Base-by-base conservation (phyloP, 2,329 filamentous ascomycete species). In the Fusarium fujikuroi region DNA sequence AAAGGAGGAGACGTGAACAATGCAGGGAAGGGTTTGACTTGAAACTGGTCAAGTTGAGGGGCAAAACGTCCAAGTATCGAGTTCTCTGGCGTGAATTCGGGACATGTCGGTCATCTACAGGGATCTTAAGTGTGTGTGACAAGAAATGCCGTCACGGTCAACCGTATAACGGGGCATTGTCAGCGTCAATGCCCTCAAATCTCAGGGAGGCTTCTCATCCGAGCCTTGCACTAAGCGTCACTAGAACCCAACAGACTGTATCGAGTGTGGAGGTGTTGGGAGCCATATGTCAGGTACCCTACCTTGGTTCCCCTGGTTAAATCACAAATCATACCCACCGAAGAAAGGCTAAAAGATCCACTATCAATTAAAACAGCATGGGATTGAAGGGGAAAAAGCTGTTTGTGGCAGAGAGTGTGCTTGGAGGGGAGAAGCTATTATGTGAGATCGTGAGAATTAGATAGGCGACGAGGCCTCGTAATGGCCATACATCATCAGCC, bases 71-170 rank as follows among this genome's bases (percentile, higher is more conserved):
- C 50, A 58, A 50, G 53, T 65, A 57, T 66, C 47, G 49, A 60
- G 39, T 68, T 70, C 39, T 53, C 52, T 75, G 67, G 66, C 72
- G 76, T 78, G 76, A 78, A 78, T 68, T 74, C 74, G 73, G 76
- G 72, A 69, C 72, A 69, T 76, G 67, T 76, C 69, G 76, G 76
- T 64, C 66, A 63, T 69, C 68, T 67, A 69, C 68, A 72, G 66
- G 76, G 76, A 67, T 75, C 18, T 56, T 19, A 23, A 74, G 36
- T 37, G 62, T 71, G 66, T 70, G 68, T 61, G 74, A 63, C 59
- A 68, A 70, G 59, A 69, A 67, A 73, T 77, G 73, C 76, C 76
- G 74, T 76, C 73, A 76, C 76, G 65, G 39, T 68, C 67, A 56
- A 56, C 57, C 50, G 52, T 53, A 54, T 52, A 54, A 69, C 59